These are phyloP conservation scores for Mycena kentingensis DNA, from an alignment of 768 basidiomycete genomes.

Conservation along the genomic window DNA sequence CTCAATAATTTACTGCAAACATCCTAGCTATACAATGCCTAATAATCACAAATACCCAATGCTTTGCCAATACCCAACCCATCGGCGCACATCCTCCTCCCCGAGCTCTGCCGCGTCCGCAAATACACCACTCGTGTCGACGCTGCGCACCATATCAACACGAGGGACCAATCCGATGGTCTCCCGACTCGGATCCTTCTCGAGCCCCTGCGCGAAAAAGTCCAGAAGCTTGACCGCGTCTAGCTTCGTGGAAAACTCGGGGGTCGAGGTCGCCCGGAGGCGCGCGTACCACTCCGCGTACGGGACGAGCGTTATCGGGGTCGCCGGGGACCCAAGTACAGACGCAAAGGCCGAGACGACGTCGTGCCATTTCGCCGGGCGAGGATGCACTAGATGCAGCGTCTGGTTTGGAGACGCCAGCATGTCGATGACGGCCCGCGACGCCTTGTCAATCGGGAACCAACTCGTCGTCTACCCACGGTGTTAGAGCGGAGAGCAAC, in stretches of 20 bases:
- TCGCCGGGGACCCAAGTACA: neutral
- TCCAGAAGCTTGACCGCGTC: neutral
- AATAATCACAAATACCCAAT: neutral
- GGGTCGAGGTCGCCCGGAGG: neutral
- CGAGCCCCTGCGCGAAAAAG: neutral
- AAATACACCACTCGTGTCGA: neutral
- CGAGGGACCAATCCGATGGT: neutral
- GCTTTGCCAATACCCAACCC: neutral
- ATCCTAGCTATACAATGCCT: too few species aligned
- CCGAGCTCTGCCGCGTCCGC: neutral
- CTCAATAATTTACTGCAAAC: too few species aligned
- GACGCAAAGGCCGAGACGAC: neutral
- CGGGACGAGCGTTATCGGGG: neutral
- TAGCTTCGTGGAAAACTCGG: neutral
- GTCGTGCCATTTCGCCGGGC: neutral
- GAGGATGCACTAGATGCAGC: neutral
- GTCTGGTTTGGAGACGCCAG: neutral
- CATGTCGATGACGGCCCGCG: neutral
- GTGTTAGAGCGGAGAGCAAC: neutral
- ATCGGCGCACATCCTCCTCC: neutral
- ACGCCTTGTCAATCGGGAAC: neutral
- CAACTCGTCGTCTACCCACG: neutral
- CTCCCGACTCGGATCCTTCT: neutral
- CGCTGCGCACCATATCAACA: neutral
- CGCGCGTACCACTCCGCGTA: neutral